Percentiles rank a stretch among this genome's conserved stretches.
phyloP scores from a whole-genome alignment of 495 filamentous ascomycete species.

The Annulohypoxylon maeteangense region DNA sequence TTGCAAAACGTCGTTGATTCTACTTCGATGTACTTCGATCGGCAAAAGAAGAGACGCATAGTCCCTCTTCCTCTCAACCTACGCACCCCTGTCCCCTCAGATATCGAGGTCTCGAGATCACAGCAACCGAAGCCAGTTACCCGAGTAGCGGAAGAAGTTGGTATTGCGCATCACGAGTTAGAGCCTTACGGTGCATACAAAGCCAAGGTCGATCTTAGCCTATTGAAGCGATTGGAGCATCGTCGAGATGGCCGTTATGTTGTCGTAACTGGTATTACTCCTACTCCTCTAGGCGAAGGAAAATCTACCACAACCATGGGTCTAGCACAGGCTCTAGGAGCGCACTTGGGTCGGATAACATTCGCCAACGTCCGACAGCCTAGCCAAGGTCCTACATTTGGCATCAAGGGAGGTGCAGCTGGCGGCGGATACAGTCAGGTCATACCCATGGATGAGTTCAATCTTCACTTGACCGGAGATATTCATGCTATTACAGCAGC shows the following conservation, averaged over 20 bases:
- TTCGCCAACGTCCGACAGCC: constrained; percentile 98
- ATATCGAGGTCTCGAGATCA: constrained; percentile 90
- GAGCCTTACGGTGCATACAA: constrained; percentile 96
- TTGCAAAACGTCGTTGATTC: constrained; percentile 92
- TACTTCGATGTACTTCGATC: constrained; percentile 81
- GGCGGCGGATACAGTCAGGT: constrained; percentile 98
- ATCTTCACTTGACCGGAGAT: constrained; percentile 95
- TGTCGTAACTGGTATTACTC: constrained; percentile 93
- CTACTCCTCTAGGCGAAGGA: constrained; percentile 96
- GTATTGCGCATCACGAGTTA: constrained; percentile 84
- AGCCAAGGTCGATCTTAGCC: constrained; percentile 86
- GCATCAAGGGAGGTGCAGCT: constrained; percentile 97
- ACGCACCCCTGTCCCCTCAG: constrained; percentile 82
- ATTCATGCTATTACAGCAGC: constrained; percentile 97
- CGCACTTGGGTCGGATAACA: constrained; percentile 83
- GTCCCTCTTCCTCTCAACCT: constrained; percentile 82
- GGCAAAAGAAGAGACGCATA: constrained; percentile 78
- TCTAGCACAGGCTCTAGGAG: constrained; percentile 91
- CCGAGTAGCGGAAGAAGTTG: constrained; percentile 83
- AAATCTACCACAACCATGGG: constrained; percentile 99
- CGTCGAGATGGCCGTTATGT: constrained; percentile 90
- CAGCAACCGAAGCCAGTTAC: constrained; percentile 92
- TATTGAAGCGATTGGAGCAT: constrained; percentile 85
- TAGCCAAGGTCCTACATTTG: constrained; percentile 96
- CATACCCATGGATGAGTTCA: constrained; percentile 99